Conservation (phyloP, 1,284 basidiomycete genomes). For the Trametes sp. region DNA sequence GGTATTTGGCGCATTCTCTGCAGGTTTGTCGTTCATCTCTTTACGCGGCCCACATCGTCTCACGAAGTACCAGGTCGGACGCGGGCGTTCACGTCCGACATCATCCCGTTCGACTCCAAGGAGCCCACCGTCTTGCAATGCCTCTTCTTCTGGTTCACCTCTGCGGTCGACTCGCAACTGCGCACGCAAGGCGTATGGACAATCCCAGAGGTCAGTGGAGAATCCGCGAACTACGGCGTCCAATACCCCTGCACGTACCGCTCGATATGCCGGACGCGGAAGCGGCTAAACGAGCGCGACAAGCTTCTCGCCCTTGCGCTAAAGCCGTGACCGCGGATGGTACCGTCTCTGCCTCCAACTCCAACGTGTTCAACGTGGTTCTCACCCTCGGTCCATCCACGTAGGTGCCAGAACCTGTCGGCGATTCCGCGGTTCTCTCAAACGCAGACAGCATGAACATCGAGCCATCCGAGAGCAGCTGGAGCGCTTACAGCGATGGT, state of each 20-base stretch:
- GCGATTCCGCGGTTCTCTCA: constrained; percentile 36
- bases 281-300: constrained; percentile 37
- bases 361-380: background rate
- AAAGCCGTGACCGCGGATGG: constrained; percentile 35
- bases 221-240: constrained; percentile 23
- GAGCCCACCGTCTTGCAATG: constrained; percentile 38
- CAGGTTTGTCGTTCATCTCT: constrained; percentile 47
- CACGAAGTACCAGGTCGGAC: constrained; percentile 55
- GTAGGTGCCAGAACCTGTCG: constrained; percentile 57
- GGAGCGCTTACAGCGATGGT: constrained; percentile 54
- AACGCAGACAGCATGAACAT: constrained; percentile 38
- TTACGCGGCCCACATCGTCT: background rate
- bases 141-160: constrained; percentile 42
- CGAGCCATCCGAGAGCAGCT: constrained; percentile 55
- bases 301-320: constrained; percentile 45
- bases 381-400: constrained; percentile 10
- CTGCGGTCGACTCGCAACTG: constrained; percentile 28
- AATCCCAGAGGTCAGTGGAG: constrained; percentile 43
- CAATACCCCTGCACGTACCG: constrained; percentile 49
- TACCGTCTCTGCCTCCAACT: background rate
- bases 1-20: constrained; percentile 75
- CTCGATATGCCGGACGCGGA: constrained; percentile 48
- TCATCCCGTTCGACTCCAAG: constrained; percentile 17
- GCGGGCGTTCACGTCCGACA: constrained; percentile 30
- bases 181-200: constrained; percentile 30